Evolutionary conservation across 2,329 filamentous ascomycete genomes (phyloP).

Genomic region (Sclerotinia subarctica): DNA sequence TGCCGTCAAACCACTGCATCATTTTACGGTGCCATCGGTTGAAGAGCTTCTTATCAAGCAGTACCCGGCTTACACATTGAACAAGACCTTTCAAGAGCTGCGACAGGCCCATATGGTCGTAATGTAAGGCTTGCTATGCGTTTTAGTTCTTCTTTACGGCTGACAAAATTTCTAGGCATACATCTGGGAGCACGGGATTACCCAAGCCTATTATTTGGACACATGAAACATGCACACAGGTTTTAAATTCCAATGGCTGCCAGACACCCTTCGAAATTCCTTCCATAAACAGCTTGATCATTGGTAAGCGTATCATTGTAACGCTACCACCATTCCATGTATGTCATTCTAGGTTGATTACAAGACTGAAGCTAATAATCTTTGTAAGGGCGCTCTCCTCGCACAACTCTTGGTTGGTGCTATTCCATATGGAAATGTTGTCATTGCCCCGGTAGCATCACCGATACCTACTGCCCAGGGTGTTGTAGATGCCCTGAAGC

Average conservation of each 20-base stretch:
- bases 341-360: background rate
- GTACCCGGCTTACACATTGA: background rate
- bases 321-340: slow-evolving; percentile 5
- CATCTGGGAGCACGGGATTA: background rate
- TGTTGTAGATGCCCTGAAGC: background rate
- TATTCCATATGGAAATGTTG: background rate
- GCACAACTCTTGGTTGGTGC: background rate
- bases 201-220: slow-evolving; percentile 3
- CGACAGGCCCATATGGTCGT: background rate
- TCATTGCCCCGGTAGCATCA: background rate
- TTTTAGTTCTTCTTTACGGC: no score
- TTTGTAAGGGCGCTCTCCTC: background rate
- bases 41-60: background rate
- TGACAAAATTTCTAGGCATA: background rate
- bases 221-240: background rate
- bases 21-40: background rate
- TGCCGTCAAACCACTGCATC: background rate
- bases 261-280: background rate
- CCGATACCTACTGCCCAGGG: background rate
- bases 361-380: background rate
- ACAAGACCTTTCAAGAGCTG: background rate
- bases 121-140: no score
- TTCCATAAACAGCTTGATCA: background rate
- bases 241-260: background rate
- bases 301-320: background rate